Evolutionary conservation across 1,284 basidiomycete genomes (phyloP).

Genomic region (Cutaneotrichosporon sp.): DNA sequence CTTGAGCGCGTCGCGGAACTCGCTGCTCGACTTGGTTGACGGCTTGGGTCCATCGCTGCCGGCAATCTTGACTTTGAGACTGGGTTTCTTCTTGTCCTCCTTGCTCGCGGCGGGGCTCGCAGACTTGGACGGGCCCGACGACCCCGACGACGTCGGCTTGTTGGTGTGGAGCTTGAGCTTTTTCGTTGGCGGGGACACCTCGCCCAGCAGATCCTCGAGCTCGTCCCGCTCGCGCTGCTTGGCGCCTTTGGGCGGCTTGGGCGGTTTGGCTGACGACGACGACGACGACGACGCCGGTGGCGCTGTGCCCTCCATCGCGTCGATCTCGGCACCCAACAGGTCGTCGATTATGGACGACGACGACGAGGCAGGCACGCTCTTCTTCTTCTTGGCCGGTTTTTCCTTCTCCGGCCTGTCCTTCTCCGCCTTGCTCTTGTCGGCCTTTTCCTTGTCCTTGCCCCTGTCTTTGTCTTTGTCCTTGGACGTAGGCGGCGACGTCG

Average conservation of each 20-base stretch:
- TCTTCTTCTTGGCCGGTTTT: slow-evolving; percentile 11
- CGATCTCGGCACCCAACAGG: slow-evolving; percentile 42
- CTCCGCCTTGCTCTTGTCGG: background rate
- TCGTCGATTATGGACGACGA: slow-evolving; percentile 30
- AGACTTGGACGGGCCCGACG: background rate
- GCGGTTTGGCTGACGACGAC: background rate
- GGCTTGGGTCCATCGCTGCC: background rate
- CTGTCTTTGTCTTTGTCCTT: slow-evolving; percentile 10
- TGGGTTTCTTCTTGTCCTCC: background rate
- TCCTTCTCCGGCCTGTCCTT: slow-evolving; percentile 5
- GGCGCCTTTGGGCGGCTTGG: background rate
- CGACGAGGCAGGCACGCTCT: background rate
- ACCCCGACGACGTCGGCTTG: background rate
- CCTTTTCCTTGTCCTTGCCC: background rate
- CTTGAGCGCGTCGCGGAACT: slow-evolving; percentile 5
- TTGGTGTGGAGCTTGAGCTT: slow-evolving; percentile 32
- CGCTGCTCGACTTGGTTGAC: background rate
- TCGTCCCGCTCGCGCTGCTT: slow-evolving; percentile 8
- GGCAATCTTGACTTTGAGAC: background rate
- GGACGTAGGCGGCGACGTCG: background rate
- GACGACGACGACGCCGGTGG: background rate
- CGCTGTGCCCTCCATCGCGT: slow-evolving; percentile 32
- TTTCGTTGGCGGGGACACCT: slow-evolving; percentile 23
- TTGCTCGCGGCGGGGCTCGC: slow-evolving; percentile 1
- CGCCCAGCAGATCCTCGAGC: slow-evolving; percentile 28